A percentile compares a stretch with the other conserved stretches of the same genome.
Conservation (phyloP, 1,284 basidiomycete genomes). For the Waitea zeae region DNA sequence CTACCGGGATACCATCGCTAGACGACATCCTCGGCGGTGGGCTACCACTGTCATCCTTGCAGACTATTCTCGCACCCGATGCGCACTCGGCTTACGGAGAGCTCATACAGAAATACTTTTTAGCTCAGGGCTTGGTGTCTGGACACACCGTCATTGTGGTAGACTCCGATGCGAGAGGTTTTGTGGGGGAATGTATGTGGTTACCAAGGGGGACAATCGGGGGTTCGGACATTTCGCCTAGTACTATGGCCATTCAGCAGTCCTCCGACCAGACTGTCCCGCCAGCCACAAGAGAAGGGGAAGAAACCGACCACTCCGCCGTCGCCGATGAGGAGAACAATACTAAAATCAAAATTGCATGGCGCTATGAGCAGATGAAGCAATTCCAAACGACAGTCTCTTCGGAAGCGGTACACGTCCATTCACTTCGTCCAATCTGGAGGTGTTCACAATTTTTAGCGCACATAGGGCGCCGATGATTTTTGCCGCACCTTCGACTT, state of each 20-base stretch:
- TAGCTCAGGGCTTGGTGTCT: constrained; percentile 63
- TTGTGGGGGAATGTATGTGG: constrained; percentile 73
- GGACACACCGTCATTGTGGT: constrained; percentile 57
- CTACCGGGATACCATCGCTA: constrained; percentile 85
- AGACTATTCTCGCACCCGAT: constrained; percentile 69
- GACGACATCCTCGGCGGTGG: constrained; percentile 93
- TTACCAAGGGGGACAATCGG: constrained; percentile 17
- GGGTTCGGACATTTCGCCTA: not conserved
- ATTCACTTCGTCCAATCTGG: not conserved
- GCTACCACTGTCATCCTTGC: constrained; percentile 66
- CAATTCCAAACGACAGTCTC: constrained; percentile 77
- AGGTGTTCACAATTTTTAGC: constrained; percentile 17
- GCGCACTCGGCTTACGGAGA: constrained; percentile 74
- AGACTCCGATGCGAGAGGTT: constrained; percentile 33
- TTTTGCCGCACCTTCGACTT: constrained; percentile 65
- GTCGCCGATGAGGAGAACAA: constrained; percentile 18
- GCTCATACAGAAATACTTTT: constrained; percentile 76
- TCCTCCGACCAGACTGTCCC: no score
- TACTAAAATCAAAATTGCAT: constrained; percentile 75
- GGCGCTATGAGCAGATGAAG: constrained; percentile 89
- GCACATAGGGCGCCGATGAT: constrained; percentile 20
- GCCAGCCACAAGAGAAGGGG: no score
- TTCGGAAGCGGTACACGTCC: constrained; percentile 5
- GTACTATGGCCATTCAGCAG: no score
- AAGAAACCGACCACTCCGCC: constrained; percentile 14